These are phyloP conservation scores for Podaxis sp. DNA, from an alignment of 768 basidiomycete species.

Conservation along the genomic window DNA sequence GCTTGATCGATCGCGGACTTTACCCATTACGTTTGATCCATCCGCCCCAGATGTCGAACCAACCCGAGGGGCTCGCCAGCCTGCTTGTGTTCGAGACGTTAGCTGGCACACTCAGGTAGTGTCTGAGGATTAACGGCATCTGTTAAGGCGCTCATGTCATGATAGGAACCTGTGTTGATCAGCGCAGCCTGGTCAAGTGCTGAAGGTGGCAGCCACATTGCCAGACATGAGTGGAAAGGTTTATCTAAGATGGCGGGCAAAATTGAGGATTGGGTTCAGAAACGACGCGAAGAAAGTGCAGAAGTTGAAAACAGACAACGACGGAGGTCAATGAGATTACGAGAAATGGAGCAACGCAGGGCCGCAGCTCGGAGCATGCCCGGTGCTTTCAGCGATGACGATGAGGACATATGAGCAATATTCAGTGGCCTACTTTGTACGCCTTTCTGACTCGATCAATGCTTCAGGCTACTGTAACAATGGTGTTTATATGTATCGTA, in stretches of 20 bases:
- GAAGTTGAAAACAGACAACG: slow-evolving; percentile 22
- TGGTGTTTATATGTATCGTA: neutral
- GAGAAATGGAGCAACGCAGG: slow-evolving; percentile 3
- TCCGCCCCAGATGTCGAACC: slow-evolving; percentile 54
- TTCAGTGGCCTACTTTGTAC: neutral
- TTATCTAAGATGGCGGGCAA: slow-evolving; percentile 65
- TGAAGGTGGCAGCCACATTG: slow-evolving; percentile 72
- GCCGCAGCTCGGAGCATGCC: slow-evolving; percentile 11
- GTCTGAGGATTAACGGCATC: neutral
- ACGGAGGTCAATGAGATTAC: slow-evolving; percentile 26
- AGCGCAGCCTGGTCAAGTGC: slow-evolving; percentile 84
- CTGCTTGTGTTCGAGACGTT: slow-evolving; percentile 84
- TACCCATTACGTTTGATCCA: slow-evolving; percentile 73
- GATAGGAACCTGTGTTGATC: slow-evolving; percentile 85
- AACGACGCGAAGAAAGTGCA: slow-evolving; percentile 26
- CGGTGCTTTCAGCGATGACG: slow-evolving; percentile 11
- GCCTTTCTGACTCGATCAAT: neutral
- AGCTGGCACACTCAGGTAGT: slow-evolving; percentile 87
- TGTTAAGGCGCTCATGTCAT: neutral
- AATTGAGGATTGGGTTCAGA: slow-evolving; percentile 78
- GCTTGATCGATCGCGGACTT: slow-evolving; percentile 73
- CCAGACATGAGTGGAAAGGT: slow-evolving; percentile 96
- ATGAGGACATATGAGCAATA: slow-evolving; percentile 8
- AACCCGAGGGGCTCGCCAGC: slow-evolving; percentile 26
- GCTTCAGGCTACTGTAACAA: neutral